Evolutionary conservation across 169 alveolate genomes (phyloP).

Genomic region (Perkinsus marinus): DNA sequence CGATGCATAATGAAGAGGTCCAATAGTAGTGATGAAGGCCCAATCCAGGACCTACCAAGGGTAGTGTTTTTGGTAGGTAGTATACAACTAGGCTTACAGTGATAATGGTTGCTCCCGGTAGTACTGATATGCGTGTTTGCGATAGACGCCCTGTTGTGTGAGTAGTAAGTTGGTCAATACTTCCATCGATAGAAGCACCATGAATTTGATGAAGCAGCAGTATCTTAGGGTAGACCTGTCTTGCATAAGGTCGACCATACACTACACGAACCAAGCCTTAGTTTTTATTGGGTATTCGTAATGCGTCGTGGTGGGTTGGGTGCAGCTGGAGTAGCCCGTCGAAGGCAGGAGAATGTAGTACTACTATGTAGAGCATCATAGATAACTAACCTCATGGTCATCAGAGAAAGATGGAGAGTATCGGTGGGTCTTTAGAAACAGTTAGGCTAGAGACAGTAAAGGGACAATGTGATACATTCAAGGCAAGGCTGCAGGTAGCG

Average conservation of each 20-base stretch:
- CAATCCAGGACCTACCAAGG: background rate
- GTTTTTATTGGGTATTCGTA: background rate
- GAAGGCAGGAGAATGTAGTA: background rate
- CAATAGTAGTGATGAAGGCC: background rate
- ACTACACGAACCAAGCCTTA: background rate
- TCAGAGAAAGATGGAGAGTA: background rate
- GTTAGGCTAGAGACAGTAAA: background rate
- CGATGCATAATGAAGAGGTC: background rate
- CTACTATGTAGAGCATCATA: background rate
- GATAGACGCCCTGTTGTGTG: too few relatives aligned
- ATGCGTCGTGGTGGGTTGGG: background rate
- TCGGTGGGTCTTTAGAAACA: background rate
- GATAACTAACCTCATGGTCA: background rate
- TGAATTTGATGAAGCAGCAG: too few relatives aligned
- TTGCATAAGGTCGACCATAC: too few relatives aligned
- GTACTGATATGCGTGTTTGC: too few relatives aligned
- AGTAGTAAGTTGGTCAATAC: background rate
- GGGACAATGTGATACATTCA: background rate
- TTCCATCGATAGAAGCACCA: too few relatives aligned
- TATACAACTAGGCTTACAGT: background rate
- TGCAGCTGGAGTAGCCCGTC: background rate
- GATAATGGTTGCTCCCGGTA: too few relatives aligned
- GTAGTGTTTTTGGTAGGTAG: background rate
- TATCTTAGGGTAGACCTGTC: too few relatives aligned
- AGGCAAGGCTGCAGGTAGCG: background rate